Conservation (phyloP, 164 flowering plant genomes). For the Liriodendron chinense region DNA sequence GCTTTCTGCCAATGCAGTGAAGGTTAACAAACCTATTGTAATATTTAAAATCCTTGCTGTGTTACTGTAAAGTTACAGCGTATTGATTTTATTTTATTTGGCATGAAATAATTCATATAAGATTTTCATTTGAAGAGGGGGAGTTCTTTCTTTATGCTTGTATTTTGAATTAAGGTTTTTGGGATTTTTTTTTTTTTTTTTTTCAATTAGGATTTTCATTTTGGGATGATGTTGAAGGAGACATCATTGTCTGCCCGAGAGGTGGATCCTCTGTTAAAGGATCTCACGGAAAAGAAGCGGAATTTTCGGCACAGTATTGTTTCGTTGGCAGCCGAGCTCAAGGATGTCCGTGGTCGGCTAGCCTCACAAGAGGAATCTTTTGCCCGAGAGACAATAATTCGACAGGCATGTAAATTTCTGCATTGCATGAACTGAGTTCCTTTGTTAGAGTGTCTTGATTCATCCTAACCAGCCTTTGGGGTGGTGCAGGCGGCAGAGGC, state of each 20-base stretch:
- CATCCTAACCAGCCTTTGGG: neutral
- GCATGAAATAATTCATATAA: neutral
- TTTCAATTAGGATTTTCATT: neutral
- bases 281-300: slow-evolving; percentile 80
- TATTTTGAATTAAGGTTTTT: neutral
- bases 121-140: neutral
- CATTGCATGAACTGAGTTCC: neutral
- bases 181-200: too few relatives aligned
- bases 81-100: neutral
- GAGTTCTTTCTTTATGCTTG: neutral
- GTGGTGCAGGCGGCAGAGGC: slow-evolving; percentile 15
- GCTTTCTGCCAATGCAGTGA: too few relatives aligned
- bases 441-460: neutral
- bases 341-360: slow-evolving; percentile 71
- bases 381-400: slow-evolving; percentile 57
- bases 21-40: too few relatives aligned
- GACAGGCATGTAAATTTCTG: slow-evolving; percentile 48
- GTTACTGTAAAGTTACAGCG: too few relatives aligned
- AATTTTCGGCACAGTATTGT: slow-evolving; percentile 66
- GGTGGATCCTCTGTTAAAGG: slow-evolving; percentile 77
- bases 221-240: slow-evolving; percentile 10
- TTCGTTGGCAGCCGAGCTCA: slow-evolving; percentile 79
- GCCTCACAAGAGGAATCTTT: slow-evolving; percentile 58
- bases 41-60: too few relatives aligned
- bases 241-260: slow-evolving; percentile 20